Evolutionary conservation across 192 early-diverging fungal species (phyloP), one percentile per base, ranked within the genome.

Genomic region (Backusella mclennaniae): DNA sequence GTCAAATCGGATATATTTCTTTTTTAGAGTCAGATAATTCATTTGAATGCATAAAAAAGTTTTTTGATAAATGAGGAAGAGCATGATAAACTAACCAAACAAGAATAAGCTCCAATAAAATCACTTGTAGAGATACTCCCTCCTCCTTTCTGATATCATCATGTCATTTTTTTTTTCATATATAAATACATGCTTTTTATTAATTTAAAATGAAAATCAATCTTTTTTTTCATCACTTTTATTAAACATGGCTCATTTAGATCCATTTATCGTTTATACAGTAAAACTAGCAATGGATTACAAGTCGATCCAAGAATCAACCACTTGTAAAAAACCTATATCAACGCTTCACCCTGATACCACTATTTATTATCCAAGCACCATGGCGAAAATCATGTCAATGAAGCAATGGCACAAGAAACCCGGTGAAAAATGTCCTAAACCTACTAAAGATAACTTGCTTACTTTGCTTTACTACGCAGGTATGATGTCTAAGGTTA

Each of bases 211-310:
- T 66, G 26, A 31, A 66, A 31, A 66, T 3, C 23, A 7, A 29
- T 21, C 9, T 42, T 70, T 44, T 29, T 39, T 44, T 31, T 14
- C 23, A 29, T 29, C n/a, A 29, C 29, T 63, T 26, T 29, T 63
- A 63, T 63, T 63, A 26, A 42, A 9, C 5, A 70, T 70, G 69
- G 21, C 69, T 44, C 69, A 70, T 23, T 70, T 70, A 21, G 69
- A 70, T 23, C 69, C 69, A 39, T 70, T 70, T 42, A 70, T 70
- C 29, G 36, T 70, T 26, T 70, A 70, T 23, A 70, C 69, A 21
- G 69, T 70, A 19, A 70, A 70, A 21, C 23, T 70, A 38, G 69
- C 69, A 15, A 70, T 70, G 69, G 69, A 70, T 44, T 70, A 39
- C 36, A 70, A 70, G 23, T 70, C 69, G 15, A 26, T 44, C 21